Percentiles rank a stretch among this genome's conserved stretches.
Conservation (phyloP, 306 rosid genomes). For the Trichosanthes truncata region DNA sequence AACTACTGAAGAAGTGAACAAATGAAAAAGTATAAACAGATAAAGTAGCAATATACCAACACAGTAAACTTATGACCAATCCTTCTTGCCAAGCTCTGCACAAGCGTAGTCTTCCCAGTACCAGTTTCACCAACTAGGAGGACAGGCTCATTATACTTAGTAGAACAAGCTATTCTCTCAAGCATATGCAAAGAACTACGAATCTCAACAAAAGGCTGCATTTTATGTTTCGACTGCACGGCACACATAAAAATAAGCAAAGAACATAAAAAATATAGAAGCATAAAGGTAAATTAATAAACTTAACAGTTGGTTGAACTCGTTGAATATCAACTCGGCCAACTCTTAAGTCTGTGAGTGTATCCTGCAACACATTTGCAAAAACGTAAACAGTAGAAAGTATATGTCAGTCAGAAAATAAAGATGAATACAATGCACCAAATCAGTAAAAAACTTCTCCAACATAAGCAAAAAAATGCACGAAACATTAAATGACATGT, state of each 20-base stretch:
- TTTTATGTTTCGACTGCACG: constrained; percentile 34
- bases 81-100: constrained; percentile 78
- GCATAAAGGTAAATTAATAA: constrained; percentile 4
- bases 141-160: constrained; percentile 77
- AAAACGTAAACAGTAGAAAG: constrained; percentile 23
- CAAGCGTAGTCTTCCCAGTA: constrained; percentile 93
- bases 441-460: background rate
- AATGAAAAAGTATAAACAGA: background rate
- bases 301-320: constrained; percentile 35
- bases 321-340: constrained; percentile 61
- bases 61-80: constrained; percentile 85
- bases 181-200: constrained; percentile 64
- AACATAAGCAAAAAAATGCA: background rate
- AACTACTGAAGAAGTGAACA: background rate
- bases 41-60: constrained; percentile 43
- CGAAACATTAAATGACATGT: background rate
- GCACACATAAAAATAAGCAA: constrained; percentile 5
- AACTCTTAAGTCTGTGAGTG: constrained; percentile 35
- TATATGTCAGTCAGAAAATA: background rate
- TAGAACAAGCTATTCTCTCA: constrained; percentile 78
- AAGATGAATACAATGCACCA: background rate
- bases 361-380: constrained; percentile 46
- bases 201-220: constrained; percentile 60
- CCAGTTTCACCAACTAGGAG: constrained; percentile 99
- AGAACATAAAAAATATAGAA: constrained; percentile 15